phyloP scores from a whole-genome alignment of 331 rosid species.

The Pyrus hybrid region DNA sequence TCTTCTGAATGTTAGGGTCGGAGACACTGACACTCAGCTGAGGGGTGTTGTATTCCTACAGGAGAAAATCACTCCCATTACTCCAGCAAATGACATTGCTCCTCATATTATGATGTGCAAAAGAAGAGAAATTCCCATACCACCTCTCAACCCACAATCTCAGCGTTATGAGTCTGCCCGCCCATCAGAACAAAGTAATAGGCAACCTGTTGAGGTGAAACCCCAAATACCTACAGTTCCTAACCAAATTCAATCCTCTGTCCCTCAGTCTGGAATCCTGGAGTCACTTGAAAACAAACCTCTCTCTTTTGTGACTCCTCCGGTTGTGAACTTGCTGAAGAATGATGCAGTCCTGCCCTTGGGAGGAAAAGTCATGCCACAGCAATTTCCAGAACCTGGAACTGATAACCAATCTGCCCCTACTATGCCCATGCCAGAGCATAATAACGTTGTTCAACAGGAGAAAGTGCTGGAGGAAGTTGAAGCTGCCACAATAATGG shows the following conservation, averaged over 20 bases:
- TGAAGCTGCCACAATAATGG: conserved; percentile 15
- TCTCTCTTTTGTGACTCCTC: neutral
- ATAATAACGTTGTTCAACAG: conserved; percentile 13
- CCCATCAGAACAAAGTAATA: conserved; percentile 26
- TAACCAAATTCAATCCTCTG: conserved; percentile 10
- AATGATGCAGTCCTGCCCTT: conserved; percentile 2
- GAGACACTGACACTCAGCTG: conserved; percentile 24
- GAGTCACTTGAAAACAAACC: neutral
- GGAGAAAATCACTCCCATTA: conserved; percentile 31
- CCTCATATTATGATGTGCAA: conserved; percentile 40
- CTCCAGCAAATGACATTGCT: conserved; percentile 47
- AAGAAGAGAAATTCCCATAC: conserved; percentile 40
- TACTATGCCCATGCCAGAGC: conserved; percentile 3
- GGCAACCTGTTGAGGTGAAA: conserved; percentile 24
- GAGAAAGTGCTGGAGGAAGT: conserved; percentile 19
- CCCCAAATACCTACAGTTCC: conserved; percentile 17
- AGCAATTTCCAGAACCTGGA: conserved; percentile 4
- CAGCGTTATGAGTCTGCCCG: conserved; percentile 12
- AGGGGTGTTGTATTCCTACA: conserved; percentile 53
- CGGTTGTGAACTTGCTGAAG: neutral
- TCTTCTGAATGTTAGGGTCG: conserved; percentile 47
- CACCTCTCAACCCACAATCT: conserved; percentile 19
- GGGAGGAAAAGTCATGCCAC: conserved; percentile 21
- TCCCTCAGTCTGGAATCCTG: neutral
- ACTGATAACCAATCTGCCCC: conserved; percentile 15